Percentiles rank a stretch among this genome's conserved stretches.
phyloP scores from a whole-genome alignment of 1,284 basidiomycete genomes.

The Neotropicomus parvogracilis region DNA sequence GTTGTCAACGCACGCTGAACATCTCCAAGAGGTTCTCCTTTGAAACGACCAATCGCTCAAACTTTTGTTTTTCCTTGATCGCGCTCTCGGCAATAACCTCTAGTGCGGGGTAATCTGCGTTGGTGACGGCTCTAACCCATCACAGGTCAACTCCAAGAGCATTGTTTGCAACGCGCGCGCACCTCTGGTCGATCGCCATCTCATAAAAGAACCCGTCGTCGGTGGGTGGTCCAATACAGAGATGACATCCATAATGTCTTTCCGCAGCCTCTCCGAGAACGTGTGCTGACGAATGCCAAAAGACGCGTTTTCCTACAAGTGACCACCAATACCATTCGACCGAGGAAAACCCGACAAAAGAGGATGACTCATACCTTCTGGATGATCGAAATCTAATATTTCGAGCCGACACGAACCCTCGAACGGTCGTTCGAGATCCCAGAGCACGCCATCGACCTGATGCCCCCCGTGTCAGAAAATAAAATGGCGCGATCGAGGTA shows the following conservation, averaged over 20 bases:
- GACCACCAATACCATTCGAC: not conserved
- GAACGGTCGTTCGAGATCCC: conserved; percentile 94
- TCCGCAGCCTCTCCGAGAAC: conserved; percentile 98
- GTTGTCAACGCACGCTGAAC: conserved; percentile 74
- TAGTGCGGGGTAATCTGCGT: conserved; percentile 82
- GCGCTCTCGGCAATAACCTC: conserved; percentile 88
- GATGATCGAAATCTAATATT: conserved; percentile 91
- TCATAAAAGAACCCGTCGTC: conserved; percentile 99
- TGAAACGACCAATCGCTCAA: conserved; percentile 89
- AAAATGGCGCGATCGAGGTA: not conserved
- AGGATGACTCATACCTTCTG: conserved; percentile 65
- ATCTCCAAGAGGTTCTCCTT: conserved; percentile 96
- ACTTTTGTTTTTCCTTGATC: conserved; percentile 96
- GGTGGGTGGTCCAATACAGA: conserved; percentile 96
- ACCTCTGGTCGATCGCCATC: conserved; percentile 82
- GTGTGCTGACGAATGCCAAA: conserved; percentile 99
- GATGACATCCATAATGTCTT: conserved; percentile 94
- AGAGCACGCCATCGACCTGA: conserved; percentile 80
- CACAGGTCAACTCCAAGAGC: not conserved
- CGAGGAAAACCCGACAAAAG: not conserved
- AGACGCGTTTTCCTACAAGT: conserved; percentile 80
- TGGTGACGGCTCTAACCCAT: conserved; percentile 61
- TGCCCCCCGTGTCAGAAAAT: not conserved
- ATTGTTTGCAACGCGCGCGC: not conserved
- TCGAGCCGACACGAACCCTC: conserved; percentile 82